These are phyloP conservation scores for Posidonia oceanica DNA, from an alignment of 116 monocot species.

Conservation along the genomic window DNA sequence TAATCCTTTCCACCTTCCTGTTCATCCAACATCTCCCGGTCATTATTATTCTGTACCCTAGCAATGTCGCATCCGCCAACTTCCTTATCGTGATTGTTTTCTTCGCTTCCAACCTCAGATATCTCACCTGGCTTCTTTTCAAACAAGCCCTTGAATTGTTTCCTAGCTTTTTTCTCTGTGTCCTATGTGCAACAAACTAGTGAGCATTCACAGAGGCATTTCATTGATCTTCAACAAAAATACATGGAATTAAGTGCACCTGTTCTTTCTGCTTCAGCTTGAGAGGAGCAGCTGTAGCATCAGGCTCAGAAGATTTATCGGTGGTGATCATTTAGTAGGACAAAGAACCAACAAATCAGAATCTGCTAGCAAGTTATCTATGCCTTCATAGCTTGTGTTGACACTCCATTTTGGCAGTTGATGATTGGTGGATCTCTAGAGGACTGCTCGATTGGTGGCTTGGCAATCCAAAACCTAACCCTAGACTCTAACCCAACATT, in stretches of 20 bases:
- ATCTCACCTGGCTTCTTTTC: conserved; percentile 97
- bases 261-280: conserved; percentile 79
- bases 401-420: no score
- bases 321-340: conserved; percentile 45
- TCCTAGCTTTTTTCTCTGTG: conserved; percentile 54
- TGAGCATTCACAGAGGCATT: background rate
- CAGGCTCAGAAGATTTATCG: conserved; percentile 85
- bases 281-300: conserved; percentile 71
- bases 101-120: conserved; percentile 43
- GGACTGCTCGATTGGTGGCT: no score
- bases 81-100: conserved; percentile 2
- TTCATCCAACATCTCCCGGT: background rate
- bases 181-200: conserved; percentile 29
- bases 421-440: no score
- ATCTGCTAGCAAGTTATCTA: background rate
- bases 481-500: no score
- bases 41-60: background rate
- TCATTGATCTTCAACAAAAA: background rate
- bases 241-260: conserved; percentile 18
- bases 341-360: background rate
- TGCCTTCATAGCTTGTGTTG: background rate
- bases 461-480: no score
- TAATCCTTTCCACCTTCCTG: conserved; percentile 22
- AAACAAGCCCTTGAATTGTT: conserved; percentile 85
- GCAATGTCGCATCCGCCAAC: background rate